Base-by-base conservation (phyloP, 164 flowering plant genomes). In the Aristolochia contorta region DNA sequence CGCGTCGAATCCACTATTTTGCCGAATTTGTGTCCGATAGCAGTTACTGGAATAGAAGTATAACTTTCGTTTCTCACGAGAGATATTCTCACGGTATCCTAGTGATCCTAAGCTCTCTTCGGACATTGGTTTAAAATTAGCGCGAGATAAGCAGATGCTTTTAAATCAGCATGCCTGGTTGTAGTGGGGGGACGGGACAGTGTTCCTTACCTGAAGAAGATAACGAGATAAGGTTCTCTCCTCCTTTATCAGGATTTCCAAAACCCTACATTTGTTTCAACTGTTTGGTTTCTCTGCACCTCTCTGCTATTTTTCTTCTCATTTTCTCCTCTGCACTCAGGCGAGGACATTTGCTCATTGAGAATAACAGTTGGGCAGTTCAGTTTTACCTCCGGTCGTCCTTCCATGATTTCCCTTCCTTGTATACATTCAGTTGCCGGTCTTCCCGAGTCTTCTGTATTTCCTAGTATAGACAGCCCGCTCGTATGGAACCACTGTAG, bases 391-490 rank as follows among this genome's bases (percentile, higher is more conserved):
- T 25, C 27, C 19, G 43, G n/a, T 46, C 25, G 21, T 46, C 12
- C 20, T 61, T 65, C 77, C 77, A 84, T 79, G 83, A 73, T 69
- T 56, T 65, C 77, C 19, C 50, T 77, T n/a, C 76, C 69, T 32
- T 63, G 77, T 20, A 67, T 68, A 27, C 57, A 54, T 60, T 19
- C 71, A 32, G 55, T 69, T 45, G 7, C 63, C 27, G 58, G 68
- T 56, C 47, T 65, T 9, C 57, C 71, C 10, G 24, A 67, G 9
- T 66, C 43, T 37, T 37, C 10, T 3, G 10, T 56, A 23, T 30
- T 13, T 25, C 64, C 10, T 16, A 21, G 15, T 37, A 12, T 69
- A 58, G 27, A 51, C 19, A 52, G 58, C 57, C n/a, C 54, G 25
- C 41, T 20, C 60, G 60, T 7, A 47, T 53, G 32, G 65, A 12